Percentiles rank a stretch among this genome's conserved stretches.
Conservation (phyloP, 1,284 basidiomycete genomes). For the Puccinia polysora region DNA sequence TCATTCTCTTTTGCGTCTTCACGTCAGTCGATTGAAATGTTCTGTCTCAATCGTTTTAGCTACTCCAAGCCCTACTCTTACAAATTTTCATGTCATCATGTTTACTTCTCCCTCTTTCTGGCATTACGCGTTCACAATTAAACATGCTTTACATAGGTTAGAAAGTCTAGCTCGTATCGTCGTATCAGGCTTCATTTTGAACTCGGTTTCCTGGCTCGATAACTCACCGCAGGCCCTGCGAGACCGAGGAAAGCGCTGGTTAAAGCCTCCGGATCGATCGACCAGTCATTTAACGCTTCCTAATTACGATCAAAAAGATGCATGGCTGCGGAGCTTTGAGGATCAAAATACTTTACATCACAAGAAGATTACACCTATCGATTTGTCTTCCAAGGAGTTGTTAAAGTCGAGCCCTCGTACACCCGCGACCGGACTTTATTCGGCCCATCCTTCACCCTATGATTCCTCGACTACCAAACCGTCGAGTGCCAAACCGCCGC, state of each 20-base stretch:
- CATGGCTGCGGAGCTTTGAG: slow-evolving; percentile 8
- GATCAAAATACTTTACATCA: background rate
- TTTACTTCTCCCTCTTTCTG: background rate
- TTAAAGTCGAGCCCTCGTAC: background rate
- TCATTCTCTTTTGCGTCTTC: slow-evolving; percentile 77
- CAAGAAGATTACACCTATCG: background rate
- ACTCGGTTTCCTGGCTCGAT: slow-evolving; percentile 58
- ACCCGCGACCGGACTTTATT: background rate
- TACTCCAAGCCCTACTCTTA: background rate
- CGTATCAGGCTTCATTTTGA: slow-evolving; percentile 83
- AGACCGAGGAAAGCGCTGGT: background rate
- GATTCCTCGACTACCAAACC: slow-evolving; percentile 55
- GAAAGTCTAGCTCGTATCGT: slow-evolving; percentile 84
- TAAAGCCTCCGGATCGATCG: slow-evolving; percentile 20
- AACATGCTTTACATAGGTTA: slow-evolving; percentile 57
- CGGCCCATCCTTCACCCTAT: slow-evolving; percentile 49
- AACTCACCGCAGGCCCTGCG: background rate
- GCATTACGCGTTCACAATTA: no score
- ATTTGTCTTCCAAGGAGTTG: background rate
- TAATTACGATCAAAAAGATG: background rate
- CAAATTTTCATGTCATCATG: background rate
- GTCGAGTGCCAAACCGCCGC: background rate
- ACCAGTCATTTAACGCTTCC: slow-evolving; percentile 17
- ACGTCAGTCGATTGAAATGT: slow-evolving; percentile 61
- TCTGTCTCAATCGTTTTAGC: slow-evolving; percentile 37